Conservation (phyloP, 2,329 filamentous ascomycete genomes). For the Aspergillus novoparasiticus region DNA sequence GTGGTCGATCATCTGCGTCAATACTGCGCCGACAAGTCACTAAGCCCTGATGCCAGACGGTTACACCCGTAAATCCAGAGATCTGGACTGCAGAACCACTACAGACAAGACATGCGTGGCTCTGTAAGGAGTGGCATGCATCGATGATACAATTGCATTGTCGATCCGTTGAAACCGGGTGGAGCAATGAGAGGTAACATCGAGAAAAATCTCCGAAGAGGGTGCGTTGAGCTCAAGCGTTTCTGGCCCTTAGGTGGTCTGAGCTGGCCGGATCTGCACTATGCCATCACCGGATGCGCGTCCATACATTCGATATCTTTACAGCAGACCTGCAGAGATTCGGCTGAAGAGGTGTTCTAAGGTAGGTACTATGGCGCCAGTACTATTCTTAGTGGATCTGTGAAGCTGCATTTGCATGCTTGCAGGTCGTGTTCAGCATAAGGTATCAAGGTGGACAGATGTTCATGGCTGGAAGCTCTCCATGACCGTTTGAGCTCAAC, state of each 20-base stretch:
- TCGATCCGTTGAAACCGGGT: slow-evolving; percentile 6
- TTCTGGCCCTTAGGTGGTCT: background rate
- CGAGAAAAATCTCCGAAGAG: slow-evolving; percentile 7
- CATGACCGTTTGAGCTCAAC: background rate
- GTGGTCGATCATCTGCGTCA: background rate
- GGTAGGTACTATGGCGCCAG: background rate
- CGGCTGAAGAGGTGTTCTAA: background rate
- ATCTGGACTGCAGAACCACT: slow-evolving; percentile 1
- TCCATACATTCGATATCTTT: background rate
- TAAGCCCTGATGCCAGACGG: background rate
- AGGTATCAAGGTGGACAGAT: background rate
- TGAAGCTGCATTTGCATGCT: background rate
- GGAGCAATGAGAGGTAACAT: background rate
- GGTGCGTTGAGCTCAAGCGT: background rate
- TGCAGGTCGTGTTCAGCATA: background rate
- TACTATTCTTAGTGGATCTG: background rate
- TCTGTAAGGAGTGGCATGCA: background rate
- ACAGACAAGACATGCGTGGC: background rate
- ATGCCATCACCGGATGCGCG: background rate
- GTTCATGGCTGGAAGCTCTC: background rate
- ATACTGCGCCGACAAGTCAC: background rate
- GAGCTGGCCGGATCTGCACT: background rate
- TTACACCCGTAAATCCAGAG: slow-evolving; percentile 8
- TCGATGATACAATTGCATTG: slow-evolving; percentile 8
- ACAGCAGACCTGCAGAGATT: background rate